Evolutionary conservation across 225 moss, liverwort and hornwort genomes (phyloP).

Genomic region (Bryum argenteum): DNA sequence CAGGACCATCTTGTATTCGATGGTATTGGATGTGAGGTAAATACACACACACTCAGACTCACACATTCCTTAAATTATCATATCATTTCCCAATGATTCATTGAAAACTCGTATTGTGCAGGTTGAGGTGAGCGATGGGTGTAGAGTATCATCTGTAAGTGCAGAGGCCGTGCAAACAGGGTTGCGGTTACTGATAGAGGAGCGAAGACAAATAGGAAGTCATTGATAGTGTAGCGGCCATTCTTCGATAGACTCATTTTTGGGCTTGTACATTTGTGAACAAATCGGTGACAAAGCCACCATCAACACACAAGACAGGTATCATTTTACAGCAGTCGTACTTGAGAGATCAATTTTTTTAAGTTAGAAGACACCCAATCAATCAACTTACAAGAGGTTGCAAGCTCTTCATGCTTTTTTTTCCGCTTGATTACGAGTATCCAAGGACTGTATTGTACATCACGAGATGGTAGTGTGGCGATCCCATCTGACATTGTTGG

Average conservation of each 20-base stretch:
- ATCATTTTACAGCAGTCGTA: slow-evolving; percentile 19
- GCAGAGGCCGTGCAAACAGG: slow-evolving; percentile 36
- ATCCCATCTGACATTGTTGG: too few relatives aligned
- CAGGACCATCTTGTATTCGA: slow-evolving; percentile 40
- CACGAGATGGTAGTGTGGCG: not conserved
- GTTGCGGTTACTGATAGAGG: slow-evolving; percentile 33
- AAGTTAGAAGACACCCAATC: not conserved
- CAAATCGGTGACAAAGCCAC: slow-evolving; percentile 1
- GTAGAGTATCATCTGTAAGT: slow-evolving; percentile 14
- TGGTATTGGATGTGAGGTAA: slow-evolving; percentile 44
- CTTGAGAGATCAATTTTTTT: slow-evolving; percentile 14
- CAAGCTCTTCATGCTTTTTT: not conserved
- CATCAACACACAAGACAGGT: slow-evolving; percentile 1
- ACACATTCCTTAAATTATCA: too few relatives aligned
- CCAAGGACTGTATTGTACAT: not conserved
- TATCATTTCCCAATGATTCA: too few relatives aligned
- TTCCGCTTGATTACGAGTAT: not conserved
- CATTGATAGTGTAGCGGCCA: slow-evolving; percentile 1
- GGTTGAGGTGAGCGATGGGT: slow-evolving; percentile 22
- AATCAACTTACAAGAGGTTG: slow-evolving; percentile 8
- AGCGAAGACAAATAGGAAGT: slow-evolving; percentile 22
- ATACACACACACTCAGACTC: not conserved
- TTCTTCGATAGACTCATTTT: slow-evolving; percentile 14
- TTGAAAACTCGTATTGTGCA: not conserved
- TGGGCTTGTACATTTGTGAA: slow-evolving; percentile 29